Base-by-base conservation (phyloP, 2,329 filamentous ascomycete species). In the Talaromyces rugulosus region DNA sequence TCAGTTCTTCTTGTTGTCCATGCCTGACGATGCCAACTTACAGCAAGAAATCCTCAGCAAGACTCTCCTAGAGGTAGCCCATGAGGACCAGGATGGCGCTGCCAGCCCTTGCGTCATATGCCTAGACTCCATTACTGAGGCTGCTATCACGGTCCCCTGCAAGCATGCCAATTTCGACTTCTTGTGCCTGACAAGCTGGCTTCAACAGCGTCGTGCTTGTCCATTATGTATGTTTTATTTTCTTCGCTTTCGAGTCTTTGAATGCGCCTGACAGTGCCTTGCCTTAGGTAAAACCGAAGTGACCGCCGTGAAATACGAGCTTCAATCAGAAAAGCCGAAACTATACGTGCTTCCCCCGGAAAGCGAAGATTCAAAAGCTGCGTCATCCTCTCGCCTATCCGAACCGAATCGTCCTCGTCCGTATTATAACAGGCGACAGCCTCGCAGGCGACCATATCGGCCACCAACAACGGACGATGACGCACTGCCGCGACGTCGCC, bases 81-180 rank as follows among this genome's bases (percentile, higher is more conserved):
- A 69, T 36, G 72, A 73, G 56, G 66, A 75, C 51, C 64, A 71
- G 28, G 68, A 69, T 56, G 66, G 73, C 44, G 63, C 73, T 63
- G 70, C 73, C 58, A 78, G 83, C 65, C 86, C 83, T 70, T 97
- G 93, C 75, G 91, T 96, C 65, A 95, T 98, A 74, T 98, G 93
- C 75, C 86, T 97, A 64, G 90, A 94, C 61, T 71, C 78, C 59
- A 82, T 96, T 70, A 85, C 86, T 9, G 90, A 95, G 69, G 78
- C 85, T 58, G 92, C 90, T 65, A 81, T 88, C 57, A 85, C 90
- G 7, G 78, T 83, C 23, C 92, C 93, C 7, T 98, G 93, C 80
- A 83, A 85, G 50, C 93, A 98, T 78, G 78, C 81, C 62, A 86
- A 87, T 67, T 96, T 96, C 73, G 92, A 97, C 79, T 96, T 92